Base-by-base conservation (phyloP, 768 basidiomycete genomes). In the Mrakia blollopis region DNA sequence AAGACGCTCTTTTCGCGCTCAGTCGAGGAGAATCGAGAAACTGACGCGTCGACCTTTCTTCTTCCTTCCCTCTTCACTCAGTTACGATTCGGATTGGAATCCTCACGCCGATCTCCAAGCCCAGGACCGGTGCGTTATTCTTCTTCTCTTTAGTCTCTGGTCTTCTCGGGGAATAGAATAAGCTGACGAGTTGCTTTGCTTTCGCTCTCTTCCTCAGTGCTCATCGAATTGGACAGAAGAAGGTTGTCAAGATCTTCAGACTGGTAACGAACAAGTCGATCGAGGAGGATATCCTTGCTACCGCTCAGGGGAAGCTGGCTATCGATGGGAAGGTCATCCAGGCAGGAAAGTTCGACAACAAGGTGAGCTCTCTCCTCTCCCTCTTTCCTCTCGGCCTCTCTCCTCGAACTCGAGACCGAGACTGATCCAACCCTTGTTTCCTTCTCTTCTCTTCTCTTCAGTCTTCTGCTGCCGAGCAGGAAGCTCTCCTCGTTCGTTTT, bases 301-400 rank as follows among this genome's bases (percentile, higher is more conserved):
- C 94, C 79, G 97, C 97, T 8, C 89, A 92, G 76, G 92, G 89
- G 85, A 99, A 99, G 86, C 91, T 98, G 39, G 96, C 96, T 81
- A 95, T 99, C 81, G 97, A 99, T 83, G 94, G 96, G 86, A 98
- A 99, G 84, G 96, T 97, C 85, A 98, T 98, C 81, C 96, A 98
- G 86, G 94, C 94, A 73, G 96, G 96, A 87, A 93, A 94, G 65
- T 98, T 98, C 85, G 97, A 99, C 83, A 96, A 98, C 85, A 96
- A 96, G 47, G 47, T 50, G 13, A 2, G 47, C 14, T 21, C 18
- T 50, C 47, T 16, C 7, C 47, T 47, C 44, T 47, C 44, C 14
- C 9, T 47, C 44, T 14, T 2, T 47, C 7, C 11, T 44, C 44
- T 9, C 21, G 16, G 2, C 47, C 47, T 50, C 18, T 50, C 21